Conservation (phyloP, 2,329 filamentous ascomycete genomes). For the Dactylella cylindrospora region DNA sequence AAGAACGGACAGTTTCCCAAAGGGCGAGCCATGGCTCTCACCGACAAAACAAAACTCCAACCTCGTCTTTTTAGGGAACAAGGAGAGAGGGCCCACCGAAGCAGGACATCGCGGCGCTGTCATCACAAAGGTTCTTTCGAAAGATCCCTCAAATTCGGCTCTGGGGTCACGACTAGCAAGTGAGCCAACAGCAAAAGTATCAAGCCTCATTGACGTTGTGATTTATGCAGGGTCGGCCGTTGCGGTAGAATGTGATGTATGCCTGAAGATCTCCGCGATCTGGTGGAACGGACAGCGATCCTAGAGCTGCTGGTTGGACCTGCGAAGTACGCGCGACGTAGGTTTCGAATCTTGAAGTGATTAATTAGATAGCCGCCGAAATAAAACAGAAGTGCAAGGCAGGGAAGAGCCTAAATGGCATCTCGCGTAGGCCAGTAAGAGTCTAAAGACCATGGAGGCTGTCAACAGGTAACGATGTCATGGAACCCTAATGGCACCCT, state of each 20-base stretch:
- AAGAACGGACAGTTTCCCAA: constrained; percentile 40
- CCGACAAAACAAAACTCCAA: constrained; percentile 29
- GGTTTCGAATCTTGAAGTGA: constrained; percentile 16
- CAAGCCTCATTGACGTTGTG: constrained; percentile 1
- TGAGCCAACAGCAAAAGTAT: constrained; percentile 8
- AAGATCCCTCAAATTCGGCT: constrained; percentile 30
- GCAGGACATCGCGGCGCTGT: constrained; percentile 41
- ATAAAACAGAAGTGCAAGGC: constrained; percentile 1
- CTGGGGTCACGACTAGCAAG: constrained; percentile 7
- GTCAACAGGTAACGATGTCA: constrained; percentile 12
- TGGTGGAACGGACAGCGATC: constrained; percentile 13
- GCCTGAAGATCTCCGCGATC: constrained; percentile 19
- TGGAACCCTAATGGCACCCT: constrained; percentile 26
- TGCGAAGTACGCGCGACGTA: constrained; percentile 41
- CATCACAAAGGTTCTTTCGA: constrained; percentile 37
- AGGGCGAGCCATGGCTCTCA: constrained; percentile 44
- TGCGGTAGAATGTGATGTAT: not conserved
- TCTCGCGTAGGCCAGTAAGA: constrained; percentile 14
- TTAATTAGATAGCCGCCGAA: not conserved
- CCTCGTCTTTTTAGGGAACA: constrained; percentile 24
- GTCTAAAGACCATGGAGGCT: constrained; percentile 15
- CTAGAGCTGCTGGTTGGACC: constrained; percentile 38
- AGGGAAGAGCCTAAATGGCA: constrained; percentile 1
- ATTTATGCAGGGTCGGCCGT: constrained; percentile 23
- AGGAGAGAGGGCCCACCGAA: constrained; percentile 22